Evolutionary conservation across 169 alveolate genomes (phyloP).

Genomic region (Plasmodium chabaudi): DNA sequence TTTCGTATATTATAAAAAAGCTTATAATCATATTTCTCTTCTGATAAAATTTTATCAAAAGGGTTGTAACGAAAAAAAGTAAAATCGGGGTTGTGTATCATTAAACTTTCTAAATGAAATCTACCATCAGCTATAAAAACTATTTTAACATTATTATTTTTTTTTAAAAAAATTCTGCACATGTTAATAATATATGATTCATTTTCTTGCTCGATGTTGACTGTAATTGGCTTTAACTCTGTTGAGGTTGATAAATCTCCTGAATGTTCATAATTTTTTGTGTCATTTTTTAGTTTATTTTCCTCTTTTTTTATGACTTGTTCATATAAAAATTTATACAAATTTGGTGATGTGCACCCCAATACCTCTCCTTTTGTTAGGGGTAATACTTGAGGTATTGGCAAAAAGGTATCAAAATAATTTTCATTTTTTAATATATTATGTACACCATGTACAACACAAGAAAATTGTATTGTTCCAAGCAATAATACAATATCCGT

Average conservation of each 20-base stretch:
- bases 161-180: slow-evolving; percentile 75
- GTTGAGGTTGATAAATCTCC: background rate
- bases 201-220: background rate
- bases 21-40: slow-evolving; percentile 91
- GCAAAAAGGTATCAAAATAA: slow-evolving; percentile 80
- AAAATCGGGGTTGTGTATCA: slow-evolving; percentile 97
- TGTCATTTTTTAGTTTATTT: background rate
- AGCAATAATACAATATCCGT: slow-evolving; percentile 85
- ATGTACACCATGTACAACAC: slow-evolving; percentile 82
- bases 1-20: slow-evolving; percentile 91
- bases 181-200: slow-evolving; percentile 73
- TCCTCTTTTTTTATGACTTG: slow-evolving; percentile 46
- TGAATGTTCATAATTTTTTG: background rate
- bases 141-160: slow-evolving; percentile 60
- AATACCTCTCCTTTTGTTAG: slow-evolving; percentile 97
- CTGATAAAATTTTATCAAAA: slow-evolving; percentile 86
- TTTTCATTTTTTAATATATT: slow-evolving; percentile 69
- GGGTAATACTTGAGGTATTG: slow-evolving; percentile 96
- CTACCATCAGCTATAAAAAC: slow-evolving; percentile 98
- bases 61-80: slow-evolving; percentile 96
- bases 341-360: slow-evolving; percentile 95
- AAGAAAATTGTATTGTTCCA: slow-evolving; percentile 93
- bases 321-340: slow-evolving; percentile 69
- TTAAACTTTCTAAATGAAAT: slow-evolving; percentile 99
- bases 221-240: background rate